Percentiles rank a stretch among this genome's conserved stretches.
These are phyloP conservation scores for Protomyces inouyei DNA, from an alignment of 1,139 yeast genomes.

Conservation along the genomic window DNA sequence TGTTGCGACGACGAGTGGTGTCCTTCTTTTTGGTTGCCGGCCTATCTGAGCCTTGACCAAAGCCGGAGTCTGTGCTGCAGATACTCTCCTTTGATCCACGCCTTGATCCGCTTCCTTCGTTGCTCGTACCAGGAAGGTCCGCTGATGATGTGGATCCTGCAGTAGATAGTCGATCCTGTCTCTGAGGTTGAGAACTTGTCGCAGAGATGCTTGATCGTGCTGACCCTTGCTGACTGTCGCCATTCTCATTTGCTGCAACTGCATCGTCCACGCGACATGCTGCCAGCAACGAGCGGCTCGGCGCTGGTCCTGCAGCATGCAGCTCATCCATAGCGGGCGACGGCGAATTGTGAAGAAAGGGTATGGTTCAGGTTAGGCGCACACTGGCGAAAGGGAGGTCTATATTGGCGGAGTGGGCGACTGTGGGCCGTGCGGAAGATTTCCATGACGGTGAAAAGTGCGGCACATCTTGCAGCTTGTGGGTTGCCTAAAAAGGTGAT, in stretches of 20 bases:
- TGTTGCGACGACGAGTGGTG: constrained; percentile 23
- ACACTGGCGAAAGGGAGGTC: no score
- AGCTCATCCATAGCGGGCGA: background rate
- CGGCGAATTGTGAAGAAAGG: no score
- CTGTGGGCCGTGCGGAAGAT: no score
- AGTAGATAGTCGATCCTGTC: no score
- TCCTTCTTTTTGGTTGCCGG: background rate
- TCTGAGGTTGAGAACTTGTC: background rate
- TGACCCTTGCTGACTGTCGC: background rate
- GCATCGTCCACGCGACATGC: background rate
- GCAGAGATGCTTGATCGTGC: background rate
- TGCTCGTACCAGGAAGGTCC: no score
- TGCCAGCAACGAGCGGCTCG: background rate
- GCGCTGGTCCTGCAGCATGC: background rate
- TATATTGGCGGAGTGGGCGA: no score
- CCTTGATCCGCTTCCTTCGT: background rate
- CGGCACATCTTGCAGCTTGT: no score
- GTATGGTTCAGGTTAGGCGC: no score
- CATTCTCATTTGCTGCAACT: background rate
- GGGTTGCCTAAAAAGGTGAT: no score
- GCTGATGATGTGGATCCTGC: no score
- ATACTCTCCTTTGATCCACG: background rate
- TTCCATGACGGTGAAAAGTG: no score
- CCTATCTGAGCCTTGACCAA: no score
- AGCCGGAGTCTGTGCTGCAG: background rate